Base-by-base conservation (phyloP, 2,329 filamentous ascomycete species). In the Domatiomyces catenatus region DNA sequence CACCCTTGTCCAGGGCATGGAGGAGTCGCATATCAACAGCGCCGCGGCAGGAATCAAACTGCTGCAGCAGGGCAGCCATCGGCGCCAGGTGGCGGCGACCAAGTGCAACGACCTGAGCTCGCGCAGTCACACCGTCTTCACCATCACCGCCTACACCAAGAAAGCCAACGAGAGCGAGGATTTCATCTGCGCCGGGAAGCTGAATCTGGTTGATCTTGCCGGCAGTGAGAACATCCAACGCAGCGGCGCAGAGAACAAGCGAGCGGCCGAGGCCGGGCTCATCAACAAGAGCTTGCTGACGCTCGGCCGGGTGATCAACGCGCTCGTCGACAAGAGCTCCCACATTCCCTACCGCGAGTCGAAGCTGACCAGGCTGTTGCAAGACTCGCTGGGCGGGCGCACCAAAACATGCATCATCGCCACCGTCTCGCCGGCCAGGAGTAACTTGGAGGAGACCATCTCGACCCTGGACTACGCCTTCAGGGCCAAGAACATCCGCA, bases 321-420 rank as follows among this genome's bases (percentile, higher is more conserved):
- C 92, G 0, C 76, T 98, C 10, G 92, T 96, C 20, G 93, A 98
- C 64, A 83, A 82, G 60, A 82, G 81, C 64, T 76, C 82, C 0
- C 92, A 98, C 62, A 96, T 98, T 57, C 93, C 92, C 1, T 84
- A 84, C 57, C 76, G 92, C 60, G 93, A 98, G 68, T 98, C 92
- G 1, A 98, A 98, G 66, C 79, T 98, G 61, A 98, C 92, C 1
- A 80, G 92, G 18, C 72, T 98, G 3, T 73, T 98, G 18, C 93
- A 98, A 80, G 93, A 98, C 64, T 98, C 93, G 0, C 77, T 98
- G 0, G 92, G 92, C 54, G 92, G 92, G 2, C 80, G 84, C 48
- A 98, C 93, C 1, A 98, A 98, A 65, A 98, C 92, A 0, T 98
- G 92, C 71, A 98, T 98, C 58, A 96, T 98, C 62, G 92, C 92